phyloP scores from a whole-genome alignment of 225 moss, liverwort and hornwort species.

The Asterella californica region DNA sequence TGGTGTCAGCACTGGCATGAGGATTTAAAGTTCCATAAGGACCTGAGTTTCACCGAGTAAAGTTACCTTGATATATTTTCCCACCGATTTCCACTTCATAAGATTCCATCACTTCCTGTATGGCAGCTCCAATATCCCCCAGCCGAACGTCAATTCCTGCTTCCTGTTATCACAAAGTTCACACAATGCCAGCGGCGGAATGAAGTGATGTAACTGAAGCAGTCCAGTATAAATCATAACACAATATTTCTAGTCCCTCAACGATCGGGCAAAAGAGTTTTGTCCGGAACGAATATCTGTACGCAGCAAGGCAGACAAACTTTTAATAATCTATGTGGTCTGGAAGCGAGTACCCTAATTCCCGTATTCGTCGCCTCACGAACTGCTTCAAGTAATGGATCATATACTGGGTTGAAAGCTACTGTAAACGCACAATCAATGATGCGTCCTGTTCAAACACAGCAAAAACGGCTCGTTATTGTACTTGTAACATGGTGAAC shows the following conservation, averaged over 20 bases:
- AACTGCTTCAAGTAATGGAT: conserved; percentile 81
- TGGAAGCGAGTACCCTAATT: conserved; percentile 44
- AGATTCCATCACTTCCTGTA: conserved; percentile 93
- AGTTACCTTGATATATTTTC: conserved; percentile 72
- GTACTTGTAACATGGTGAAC: neutral
- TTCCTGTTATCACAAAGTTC: conserved; percentile 48
- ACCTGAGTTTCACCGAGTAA: neutral
- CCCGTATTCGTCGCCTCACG: conserved; percentile 93
- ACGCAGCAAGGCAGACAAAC: no score
- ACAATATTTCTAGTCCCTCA: neutral
- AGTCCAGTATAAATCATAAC: neutral
- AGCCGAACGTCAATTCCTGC: conserved; percentile 94
- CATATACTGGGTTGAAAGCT: conserved; percentile 86
- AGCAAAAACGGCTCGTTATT: neutral
- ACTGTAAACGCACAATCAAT: conserved; percentile 94
- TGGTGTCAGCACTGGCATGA: no score
- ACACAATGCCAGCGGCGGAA: neutral
- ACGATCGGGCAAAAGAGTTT: neutral
- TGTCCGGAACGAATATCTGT: no score
- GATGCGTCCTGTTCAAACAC: conserved; percentile 56
- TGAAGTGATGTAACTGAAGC: neutral
- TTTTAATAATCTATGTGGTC: no score
- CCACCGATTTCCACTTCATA: conserved; percentile 96
- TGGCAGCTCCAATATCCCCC: conserved; percentile 93
- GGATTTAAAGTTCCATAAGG: no score